Evolutionary conservation across 1,284 basidiomycete species (phyloP).

Genomic region (Puccinia polysora): DNA sequence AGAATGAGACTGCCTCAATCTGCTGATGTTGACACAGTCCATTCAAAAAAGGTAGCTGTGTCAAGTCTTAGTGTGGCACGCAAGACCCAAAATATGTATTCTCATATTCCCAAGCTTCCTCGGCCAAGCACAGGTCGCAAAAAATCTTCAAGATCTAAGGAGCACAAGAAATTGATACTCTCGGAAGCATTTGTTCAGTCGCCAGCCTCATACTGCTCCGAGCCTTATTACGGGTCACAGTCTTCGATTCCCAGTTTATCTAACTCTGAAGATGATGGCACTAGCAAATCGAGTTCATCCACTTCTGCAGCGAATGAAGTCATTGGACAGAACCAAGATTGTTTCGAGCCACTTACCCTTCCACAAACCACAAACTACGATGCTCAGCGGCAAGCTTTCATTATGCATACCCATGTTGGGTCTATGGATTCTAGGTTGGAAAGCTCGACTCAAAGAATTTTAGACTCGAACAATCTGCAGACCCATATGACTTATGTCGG

Average conservation of each 20-base stretch:
- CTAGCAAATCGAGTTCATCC: constrained; percentile 8
- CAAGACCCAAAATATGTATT: constrained; percentile 5
- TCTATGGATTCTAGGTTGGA: neutral
- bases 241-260: constrained; percentile 9
- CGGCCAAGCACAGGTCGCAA: constrained; percentile 15
- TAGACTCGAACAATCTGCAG: neutral
- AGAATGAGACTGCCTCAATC: too few relatives aligned
- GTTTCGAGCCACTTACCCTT: neutral
- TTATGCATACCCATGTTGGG: neutral
- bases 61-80: neutral
- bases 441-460: neutral
- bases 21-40: too few relatives aligned
- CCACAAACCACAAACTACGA: neutral
- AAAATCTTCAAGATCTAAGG: neutral
- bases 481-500: neutral
- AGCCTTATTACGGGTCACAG: constrained; percentile 9
- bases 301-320: neutral
- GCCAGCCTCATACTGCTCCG: neutral
- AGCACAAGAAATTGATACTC: constrained; percentile 10
- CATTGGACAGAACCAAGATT: neutral
- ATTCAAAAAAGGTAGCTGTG: too few relatives aligned
- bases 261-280: constrained; percentile 19
- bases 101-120: constrained; percentile 10
- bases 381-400: neutral
- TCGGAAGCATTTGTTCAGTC: neutral